Conservation (phyloP, 441 rosid genomes). For the Codiaeum variegatum region DNA sequence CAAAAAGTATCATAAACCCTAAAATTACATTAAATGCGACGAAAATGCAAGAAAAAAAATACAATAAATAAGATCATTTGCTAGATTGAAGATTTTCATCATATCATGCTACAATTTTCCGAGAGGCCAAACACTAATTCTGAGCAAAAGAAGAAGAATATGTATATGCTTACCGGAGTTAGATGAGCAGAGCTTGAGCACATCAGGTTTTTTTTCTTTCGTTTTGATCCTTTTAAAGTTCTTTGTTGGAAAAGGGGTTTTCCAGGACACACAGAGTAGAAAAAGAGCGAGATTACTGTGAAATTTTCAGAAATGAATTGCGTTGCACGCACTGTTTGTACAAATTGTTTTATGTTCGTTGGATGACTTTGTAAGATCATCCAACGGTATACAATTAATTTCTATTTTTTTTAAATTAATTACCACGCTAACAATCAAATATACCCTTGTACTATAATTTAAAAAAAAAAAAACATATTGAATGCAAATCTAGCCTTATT, state of each 20-base stretch:
- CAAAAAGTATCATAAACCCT: constrained; percentile 4
- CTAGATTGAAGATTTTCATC: background rate
- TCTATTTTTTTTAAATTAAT: too few species aligned
- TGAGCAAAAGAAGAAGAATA: background rate
- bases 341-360: background rate
- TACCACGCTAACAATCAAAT: too few species aligned
- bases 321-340: background rate
- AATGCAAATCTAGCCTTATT: too few species aligned
- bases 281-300: background rate
- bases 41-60: background rate
- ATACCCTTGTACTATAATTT: too few species aligned
- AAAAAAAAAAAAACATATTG: too few species aligned
- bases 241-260: background rate
- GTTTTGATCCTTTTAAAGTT: background rate
- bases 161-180: background rate
- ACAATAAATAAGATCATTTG: background rate
- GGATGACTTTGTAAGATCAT: background rate
- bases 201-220: background rate
- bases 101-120: background rate
- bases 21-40: background rate
- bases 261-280: background rate
- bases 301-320: background rate
- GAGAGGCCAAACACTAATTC: background rate
- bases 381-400: background rate
- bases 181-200: background rate